Evolutionary conservation across 306 rosid genomes (phyloP), one percentile per base, ranked within the genome.

Genomic region (Psophocarpus tetragonolobus): DNA sequence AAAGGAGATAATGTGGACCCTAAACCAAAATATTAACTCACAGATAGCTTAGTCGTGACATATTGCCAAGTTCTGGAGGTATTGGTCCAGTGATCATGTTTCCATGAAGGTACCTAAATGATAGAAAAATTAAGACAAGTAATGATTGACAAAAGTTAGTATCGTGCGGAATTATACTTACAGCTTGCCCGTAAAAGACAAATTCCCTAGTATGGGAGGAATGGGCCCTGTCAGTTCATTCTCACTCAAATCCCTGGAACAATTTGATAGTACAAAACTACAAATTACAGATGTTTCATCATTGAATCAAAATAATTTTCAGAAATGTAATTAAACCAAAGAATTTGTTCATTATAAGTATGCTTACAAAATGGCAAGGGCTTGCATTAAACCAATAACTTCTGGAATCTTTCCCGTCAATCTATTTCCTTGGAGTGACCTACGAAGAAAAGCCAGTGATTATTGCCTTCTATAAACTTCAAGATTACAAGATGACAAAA

Each of bases 51-150:
- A 65, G 50, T 36, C 50, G 36, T 10, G 71, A 65, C 71, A 65
- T 65, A 38, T 65, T 65, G 48, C 71, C 71, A 36, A 65, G 71
- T 38, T 65, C 50, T 4, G 71, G 71, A 20, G 71, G 71, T 36
- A 65, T 36, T 20, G 50, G 11, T 65, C 71, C 71, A 38, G 71
- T 65, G 2, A 65, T 20, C 71, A 36, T 65, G 71, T 65, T 65
- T 38, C 71, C 71, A 65, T 65, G 71, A 65, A 65, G 71, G 50
- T 65, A 65, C 71, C 71, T 65, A 10, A 65, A 65, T 65, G 30
- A 65, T 5, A 4, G 8, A 4, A 62, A 36, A 65, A 36, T 30
- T 64, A 5, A 35, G 70, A 18, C 17, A 36, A 36, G 17, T 64
- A 13, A 20, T 65, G 10, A 10, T 20, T 20, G 11, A 38, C 17